Percentiles rank a stretch among this genome's conserved stretches.
Conservation (phyloP, 1,139 yeast genomes). For the Debaryomyces nepalensis region DNA sequence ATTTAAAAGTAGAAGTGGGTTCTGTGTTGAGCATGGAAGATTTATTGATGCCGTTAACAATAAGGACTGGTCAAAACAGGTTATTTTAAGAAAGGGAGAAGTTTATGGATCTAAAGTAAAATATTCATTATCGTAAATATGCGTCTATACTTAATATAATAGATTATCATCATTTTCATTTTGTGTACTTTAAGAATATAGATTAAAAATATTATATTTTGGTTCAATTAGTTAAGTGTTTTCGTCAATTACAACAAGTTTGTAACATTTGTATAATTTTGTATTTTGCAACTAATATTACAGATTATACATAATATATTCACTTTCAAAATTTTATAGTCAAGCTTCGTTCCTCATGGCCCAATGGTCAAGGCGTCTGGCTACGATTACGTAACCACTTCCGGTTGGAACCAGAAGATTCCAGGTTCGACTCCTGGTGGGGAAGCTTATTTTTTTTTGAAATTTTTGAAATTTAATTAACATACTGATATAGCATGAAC, state of each 20-base stretch:
- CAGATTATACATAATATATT: too few relatives aligned
- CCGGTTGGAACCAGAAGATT: slow-evolving; percentile 74
- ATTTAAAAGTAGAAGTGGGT: slow-evolving; percentile 55
- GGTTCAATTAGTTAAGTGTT: too few relatives aligned
- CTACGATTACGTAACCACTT: slow-evolving; percentile 68
- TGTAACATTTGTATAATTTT: too few relatives aligned
- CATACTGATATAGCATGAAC: too few relatives aligned
- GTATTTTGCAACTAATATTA: too few relatives aligned
- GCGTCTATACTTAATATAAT: background rate
- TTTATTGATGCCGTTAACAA: slow-evolving; percentile 59
- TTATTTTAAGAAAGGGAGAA: slow-evolving; percentile 55
- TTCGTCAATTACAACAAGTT: too few relatives aligned
- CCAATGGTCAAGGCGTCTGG: slow-evolving; percentile 94
- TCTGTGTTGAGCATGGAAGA: slow-evolving; percentile 68
- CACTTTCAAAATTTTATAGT: too few relatives aligned
- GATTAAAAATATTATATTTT: too few relatives aligned
- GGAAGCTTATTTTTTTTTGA: slow-evolving; percentile 61
- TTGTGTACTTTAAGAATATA: too few relatives aligned
- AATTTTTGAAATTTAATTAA: too few relatives aligned
- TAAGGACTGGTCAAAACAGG: slow-evolving; percentile 55
- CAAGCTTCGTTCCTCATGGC: slow-evolving; percentile 79
- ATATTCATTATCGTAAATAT: slow-evolving; percentile 26
- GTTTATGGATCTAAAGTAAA: slow-evolving; percentile 57
- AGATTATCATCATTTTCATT: background rate
- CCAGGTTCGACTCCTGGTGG: slow-evolving; percentile 97